These are phyloP conservation scores for Epichloe sp. DNA, from an alignment of 2,329 filamentous ascomycete genomes.

Conservation along the genomic window DNA sequence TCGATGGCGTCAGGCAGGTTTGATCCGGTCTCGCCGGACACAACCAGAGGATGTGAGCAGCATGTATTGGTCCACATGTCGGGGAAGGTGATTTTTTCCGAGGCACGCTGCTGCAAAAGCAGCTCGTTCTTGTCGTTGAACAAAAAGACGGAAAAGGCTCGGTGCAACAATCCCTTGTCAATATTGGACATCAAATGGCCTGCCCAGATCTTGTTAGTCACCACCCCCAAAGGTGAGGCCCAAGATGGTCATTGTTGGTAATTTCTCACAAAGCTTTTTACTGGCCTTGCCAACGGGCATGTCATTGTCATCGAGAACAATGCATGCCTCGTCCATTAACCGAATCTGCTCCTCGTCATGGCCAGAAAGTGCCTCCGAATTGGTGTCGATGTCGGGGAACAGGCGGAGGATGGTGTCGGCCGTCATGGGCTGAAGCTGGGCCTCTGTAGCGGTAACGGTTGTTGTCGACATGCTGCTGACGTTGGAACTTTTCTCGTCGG, in stretches of 20 bases:
- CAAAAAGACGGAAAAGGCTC: slow-evolving; percentile 94
- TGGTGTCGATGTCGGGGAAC: slow-evolving; percentile 71
- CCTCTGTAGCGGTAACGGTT: slow-evolving; percentile 27
- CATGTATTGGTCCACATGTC: slow-evolving; percentile 99
- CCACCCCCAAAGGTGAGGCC: not conserved
- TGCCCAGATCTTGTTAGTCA: slow-evolving; percentile 23
- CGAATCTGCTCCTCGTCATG: slow-evolving; percentile 97
- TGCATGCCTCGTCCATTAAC: slow-evolving; percentile 97
- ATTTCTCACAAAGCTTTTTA: slow-evolving; percentile 83
- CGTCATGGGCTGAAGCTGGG: slow-evolving; percentile 52
- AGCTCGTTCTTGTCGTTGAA: slow-evolving; percentile 90
- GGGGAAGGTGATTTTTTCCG: slow-evolving; percentile 99
- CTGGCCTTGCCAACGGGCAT: slow-evolving; percentile 86
- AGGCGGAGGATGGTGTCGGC: slow-evolving; percentile 76
- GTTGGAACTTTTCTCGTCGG: not conserved
- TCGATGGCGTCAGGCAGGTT: slow-evolving; percentile 66
- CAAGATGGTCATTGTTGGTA: not conserved
- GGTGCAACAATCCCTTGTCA: slow-evolving; percentile 86
- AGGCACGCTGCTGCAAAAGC: slow-evolving; percentile 86
- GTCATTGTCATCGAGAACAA: slow-evolving; percentile 87
- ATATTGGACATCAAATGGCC: slow-evolving; percentile 99
- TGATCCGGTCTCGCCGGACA: slow-evolving; percentile 80
- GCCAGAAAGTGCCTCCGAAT: slow-evolving; percentile 64
- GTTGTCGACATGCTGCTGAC: slow-evolving; percentile 17
- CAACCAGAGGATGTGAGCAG: slow-evolving; percentile 90